phyloP scores from a whole-genome alignment of 495 filamentous ascomycete genomes.

The Bathelium albidoporum region DNA sequence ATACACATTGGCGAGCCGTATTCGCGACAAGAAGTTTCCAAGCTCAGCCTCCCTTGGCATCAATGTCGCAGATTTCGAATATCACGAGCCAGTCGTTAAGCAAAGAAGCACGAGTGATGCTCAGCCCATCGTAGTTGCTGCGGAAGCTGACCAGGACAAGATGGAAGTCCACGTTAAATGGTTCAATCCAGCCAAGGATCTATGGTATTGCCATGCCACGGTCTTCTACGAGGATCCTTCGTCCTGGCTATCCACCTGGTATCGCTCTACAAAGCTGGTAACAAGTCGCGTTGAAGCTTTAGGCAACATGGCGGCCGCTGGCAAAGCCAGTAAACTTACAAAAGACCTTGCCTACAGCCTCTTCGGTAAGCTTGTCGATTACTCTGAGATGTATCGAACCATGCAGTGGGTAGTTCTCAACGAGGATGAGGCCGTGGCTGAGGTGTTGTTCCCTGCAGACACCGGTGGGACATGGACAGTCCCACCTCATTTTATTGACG shows the following conservation, averaged over 20 bases:
- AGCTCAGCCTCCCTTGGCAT: neutral
- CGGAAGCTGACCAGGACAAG: neutral
- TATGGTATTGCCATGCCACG: constrained; percentile 3
- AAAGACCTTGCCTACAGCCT: constrained; percentile 24
- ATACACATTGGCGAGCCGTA: neutral
- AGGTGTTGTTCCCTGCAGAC: constrained; percentile 27
- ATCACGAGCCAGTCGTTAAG: constrained; percentile 3
- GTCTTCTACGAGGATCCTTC: constrained; percentile 2
- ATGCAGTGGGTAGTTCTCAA: constrained; percentile 33
- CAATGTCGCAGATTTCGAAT: constrained; percentile 3
- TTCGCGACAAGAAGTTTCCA: neutral
- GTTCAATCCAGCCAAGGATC: constrained; percentile 2
- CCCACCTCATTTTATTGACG: constrained; percentile 38
- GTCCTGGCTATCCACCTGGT: neutral
- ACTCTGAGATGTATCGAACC: constrained; percentile 32
- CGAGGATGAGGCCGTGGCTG: constrained; percentile 33
- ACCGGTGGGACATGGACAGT: constrained; percentile 26
- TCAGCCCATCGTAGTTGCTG: neutral
- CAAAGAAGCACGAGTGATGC: neutral
- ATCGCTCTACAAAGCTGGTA: neutral
- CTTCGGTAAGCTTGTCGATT: constrained; percentile 35
- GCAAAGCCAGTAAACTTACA: neutral
- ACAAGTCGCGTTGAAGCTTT: neutral
- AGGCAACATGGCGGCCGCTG: neutral
- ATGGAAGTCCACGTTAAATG: constrained; percentile 1